A percentile compares a stretch with the other conserved stretches of the same genome.
Evolutionary conservation across 1,284 basidiomycete species (phyloP).

Genomic region (Blastosporella zonata): DNA sequence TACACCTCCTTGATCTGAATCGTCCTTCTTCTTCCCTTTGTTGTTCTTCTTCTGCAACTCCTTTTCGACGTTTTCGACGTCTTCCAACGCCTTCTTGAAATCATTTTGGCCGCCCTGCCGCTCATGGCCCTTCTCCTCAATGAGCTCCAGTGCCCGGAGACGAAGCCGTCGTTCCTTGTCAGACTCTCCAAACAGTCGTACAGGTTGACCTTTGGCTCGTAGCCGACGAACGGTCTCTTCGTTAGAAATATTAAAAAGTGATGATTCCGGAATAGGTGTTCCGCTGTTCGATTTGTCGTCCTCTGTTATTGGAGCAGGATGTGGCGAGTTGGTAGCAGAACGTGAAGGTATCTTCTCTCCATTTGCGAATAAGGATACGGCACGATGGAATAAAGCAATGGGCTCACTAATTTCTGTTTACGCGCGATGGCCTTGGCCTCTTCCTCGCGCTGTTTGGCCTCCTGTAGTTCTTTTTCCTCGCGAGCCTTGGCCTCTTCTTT

Average conservation of each 20-base stretch:
- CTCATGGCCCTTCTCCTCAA: constrained; percentile 83
- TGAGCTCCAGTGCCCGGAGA: constrained; percentile 88
- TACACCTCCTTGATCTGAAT: constrained; percentile 49
- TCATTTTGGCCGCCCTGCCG: constrained; percentile 85
- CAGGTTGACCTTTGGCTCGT: constrained; percentile 89
- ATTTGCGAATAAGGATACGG: constrained; percentile 26
- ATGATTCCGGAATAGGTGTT: constrained; percentile 54
- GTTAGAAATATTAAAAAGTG: constrained; percentile 85
- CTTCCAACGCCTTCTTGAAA: constrained; percentile 90
- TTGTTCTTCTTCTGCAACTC: constrained; percentile 58
- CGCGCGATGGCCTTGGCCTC: constrained; percentile 28
- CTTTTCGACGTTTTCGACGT: constrained; percentile 83
- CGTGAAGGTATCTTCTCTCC: constrained; percentile 51
- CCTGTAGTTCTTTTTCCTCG: constrained; percentile 46
- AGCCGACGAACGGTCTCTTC: constrained; percentile 90
- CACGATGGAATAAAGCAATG: constrained; percentile 1
- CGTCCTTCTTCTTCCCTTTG: constrained; percentile 67
- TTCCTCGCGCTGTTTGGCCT: constrained; percentile 31
- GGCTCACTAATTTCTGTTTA: constrained; percentile 43
- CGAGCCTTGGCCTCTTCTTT: constrained; percentile 63
- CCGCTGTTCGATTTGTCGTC: constrained; percentile 30
- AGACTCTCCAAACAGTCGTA: constrained; percentile 91
- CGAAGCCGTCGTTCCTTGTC: constrained; percentile 92
- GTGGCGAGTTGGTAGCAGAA: constrained; percentile 41
- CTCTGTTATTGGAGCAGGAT: constrained; percentile 24